Evolutionary conservation across 176 grass and related monocot genomes (phyloP).

Genomic region (Rhynchospora tenuis): DNA sequence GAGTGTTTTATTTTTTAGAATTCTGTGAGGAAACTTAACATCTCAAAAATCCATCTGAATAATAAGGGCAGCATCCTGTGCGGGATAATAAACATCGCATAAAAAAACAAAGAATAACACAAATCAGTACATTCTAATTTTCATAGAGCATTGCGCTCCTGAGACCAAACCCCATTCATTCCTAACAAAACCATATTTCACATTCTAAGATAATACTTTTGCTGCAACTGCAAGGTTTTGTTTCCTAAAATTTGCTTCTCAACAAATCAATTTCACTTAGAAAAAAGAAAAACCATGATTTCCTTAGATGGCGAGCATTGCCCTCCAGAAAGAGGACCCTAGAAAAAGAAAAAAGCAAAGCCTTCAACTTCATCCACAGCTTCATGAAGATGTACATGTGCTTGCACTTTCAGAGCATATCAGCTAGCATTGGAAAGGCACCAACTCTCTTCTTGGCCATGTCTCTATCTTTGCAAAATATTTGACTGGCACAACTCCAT

Average conservation of each 20-base stretch:
- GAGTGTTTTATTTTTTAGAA: too few relatives aligned
- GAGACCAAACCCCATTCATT: background rate
- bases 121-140: too few relatives aligned
- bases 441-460: slow-evolving; percentile 43
- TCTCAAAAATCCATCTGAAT: too few relatives aligned
- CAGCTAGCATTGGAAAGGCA: slow-evolving; percentile 43
- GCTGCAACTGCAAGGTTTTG: background rate
- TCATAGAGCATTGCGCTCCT: background rate
- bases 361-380: background rate
- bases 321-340: too few relatives aligned
- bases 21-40: too few relatives aligned
- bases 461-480: slow-evolving; percentile 78
- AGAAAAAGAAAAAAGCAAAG: too few relatives aligned
- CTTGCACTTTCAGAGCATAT: background rate
- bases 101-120: too few relatives aligned
- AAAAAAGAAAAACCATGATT: too few relatives aligned
- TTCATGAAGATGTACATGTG: background rate
- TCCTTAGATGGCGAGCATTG: too few relatives aligned
- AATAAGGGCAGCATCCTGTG: too few relatives aligned
- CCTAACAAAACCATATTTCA: background rate
- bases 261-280: background rate
- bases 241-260: background rate
- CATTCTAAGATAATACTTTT: background rate
- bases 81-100: too few relatives aligned
- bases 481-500: slow-evolving; percentile 52